Evolutionary conservation across 257 asterid species (phyloP).

Genomic region (Nemophila menziesii): DNA sequence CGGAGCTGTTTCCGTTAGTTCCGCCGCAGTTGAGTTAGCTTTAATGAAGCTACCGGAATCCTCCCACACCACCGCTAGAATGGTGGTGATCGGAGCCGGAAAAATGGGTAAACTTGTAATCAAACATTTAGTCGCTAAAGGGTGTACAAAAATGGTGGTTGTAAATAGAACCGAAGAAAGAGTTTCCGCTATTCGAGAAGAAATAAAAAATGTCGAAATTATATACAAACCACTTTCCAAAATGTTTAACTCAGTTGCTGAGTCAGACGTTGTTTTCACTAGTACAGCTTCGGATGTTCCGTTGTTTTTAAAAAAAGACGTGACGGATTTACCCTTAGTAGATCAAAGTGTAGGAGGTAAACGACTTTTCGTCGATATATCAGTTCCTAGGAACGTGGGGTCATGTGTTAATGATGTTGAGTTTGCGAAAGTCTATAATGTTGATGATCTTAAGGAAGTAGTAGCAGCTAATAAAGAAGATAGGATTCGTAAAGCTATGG

Average conservation of each 20-base stretch:
- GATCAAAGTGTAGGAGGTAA: slow-evolving; percentile 29
- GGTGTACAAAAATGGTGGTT: slow-evolving; percentile 78
- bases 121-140: slow-evolving; percentile 88
- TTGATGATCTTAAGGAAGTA: slow-evolving; percentile 87
- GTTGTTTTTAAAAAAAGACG: slow-evolving; percentile 54
- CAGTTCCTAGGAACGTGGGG: slow-evolving; percentile 89
- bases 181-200: slow-evolving; percentile 68
- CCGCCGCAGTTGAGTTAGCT: slow-evolving; percentile 92
- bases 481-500: slow-evolving; percentile 76
- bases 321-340: slow-evolving; percentile 37
- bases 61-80: slow-evolving; percentile 51
- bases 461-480: slow-evolving; percentile 94
- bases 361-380: slow-evolving; percentile 71
- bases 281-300: slow-evolving; percentile 77
- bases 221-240: slow-evolving; percentile 57
- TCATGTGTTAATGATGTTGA: slow-evolving; percentile 62
- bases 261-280: slow-evolving; percentile 78
- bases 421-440: slow-evolving; percentile 64
- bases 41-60: slow-evolving; percentile 71
- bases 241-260: slow-evolving; percentile 46
- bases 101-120: slow-evolving; percentile 96
- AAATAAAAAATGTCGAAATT: slow-evolving; percentile 53
- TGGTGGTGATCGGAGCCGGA: slow-evolving; percentile 84
- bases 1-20: slow-evolving; percentile 92
- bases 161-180: slow-evolving; percentile 69